A percentile compares a stretch with the other conserved stretches of the same genome.
phyloP scores from a whole-genome alignment of 2,329 filamentous ascomycete genomes.

The Paraconiothyrium sp. region DNA sequence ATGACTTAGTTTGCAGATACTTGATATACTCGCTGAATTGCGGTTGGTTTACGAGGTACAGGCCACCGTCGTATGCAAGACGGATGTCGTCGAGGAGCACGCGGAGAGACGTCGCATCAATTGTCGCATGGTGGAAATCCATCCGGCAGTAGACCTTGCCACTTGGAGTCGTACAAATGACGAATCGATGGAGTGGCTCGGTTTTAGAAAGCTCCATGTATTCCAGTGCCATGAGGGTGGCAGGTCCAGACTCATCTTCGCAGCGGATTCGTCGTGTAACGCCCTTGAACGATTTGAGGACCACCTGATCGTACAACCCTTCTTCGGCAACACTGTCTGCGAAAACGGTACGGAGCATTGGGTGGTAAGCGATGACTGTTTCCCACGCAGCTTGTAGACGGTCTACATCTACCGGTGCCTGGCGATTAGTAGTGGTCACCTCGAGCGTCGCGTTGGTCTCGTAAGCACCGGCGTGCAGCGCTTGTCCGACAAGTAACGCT shows the following conservation, averaged over 20 bases:
- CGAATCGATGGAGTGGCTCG: slow-evolving; percentile 20
- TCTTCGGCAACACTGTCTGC: slow-evolving; percentile 21
- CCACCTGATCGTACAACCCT: slow-evolving; percentile 27
- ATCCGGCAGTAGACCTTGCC: slow-evolving; percentile 23
- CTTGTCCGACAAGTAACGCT: slow-evolving; percentile 22
- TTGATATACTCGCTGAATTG: slow-evolving; percentile 24
- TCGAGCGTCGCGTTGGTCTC: slow-evolving; percentile 15
- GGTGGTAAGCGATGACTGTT: slow-evolving; percentile 25
- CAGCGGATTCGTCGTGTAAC: slow-evolving; percentile 13
- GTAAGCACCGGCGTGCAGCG: slow-evolving; percentile 17
- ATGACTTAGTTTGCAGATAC: slow-evolving; percentile 17
- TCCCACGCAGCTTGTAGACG: slow-evolving; percentile 25
- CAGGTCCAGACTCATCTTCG: slow-evolving; percentile 14
- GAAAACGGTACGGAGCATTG: slow-evolving; percentile 25
- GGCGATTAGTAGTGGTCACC: slow-evolving; percentile 9
- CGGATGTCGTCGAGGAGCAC: slow-evolving; percentile 21
- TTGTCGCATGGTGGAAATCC: slow-evolving; percentile 23
- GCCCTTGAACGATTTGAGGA: slow-evolving; percentile 18
- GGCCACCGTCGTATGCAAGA: slow-evolving; percentile 21
- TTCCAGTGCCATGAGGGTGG: slow-evolving; percentile 10
- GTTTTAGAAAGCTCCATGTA: slow-evolving; percentile 11
- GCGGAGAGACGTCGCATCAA: slow-evolving; percentile 20
- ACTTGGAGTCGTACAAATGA: slow-evolving; percentile 15
- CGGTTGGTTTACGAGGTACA: slow-evolving; percentile 24
- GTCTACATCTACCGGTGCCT: slow-evolving; percentile 7